Evolutionary conservation across 116 monocot genomes (phyloP), one percentile per base, ranked within the genome.

Genomic region (Cymodocea nodosa): DNA sequence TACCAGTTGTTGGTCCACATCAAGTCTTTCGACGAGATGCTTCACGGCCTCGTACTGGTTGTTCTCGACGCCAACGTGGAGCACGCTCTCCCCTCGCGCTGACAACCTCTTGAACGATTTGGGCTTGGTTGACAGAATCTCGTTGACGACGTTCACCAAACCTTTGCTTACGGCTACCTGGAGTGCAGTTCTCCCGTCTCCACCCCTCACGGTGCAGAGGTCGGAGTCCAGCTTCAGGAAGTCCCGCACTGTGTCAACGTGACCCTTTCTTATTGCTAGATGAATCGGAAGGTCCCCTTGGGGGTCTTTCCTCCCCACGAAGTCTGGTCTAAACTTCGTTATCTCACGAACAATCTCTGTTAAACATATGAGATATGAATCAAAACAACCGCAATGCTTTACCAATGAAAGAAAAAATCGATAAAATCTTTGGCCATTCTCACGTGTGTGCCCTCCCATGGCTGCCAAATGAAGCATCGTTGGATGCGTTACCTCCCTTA

Each of bases 131-230:
- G 56, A 58, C 15, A 67, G 4, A 16, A 74, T 66, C 60, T 60
- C 67, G 6, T 74, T n/a, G 51, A 67, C 4, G 52, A 67, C 30
- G 3, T 5, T 20, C 8, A 74, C 40, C 8, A 22, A 10, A 2
- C 74, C 60, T 36, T 35, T 52, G 34, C 23, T 44, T 5, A 66
- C 60, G 6, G 74, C 74, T 14, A 10, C 10, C 39, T 74, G 74
- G 36, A 67, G n/a, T 11, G 74, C 60, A 48, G 65, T 52, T 36
- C 51, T 13, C 15, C 74, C 74, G 4, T 74, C 67, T 23, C 66
- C 51, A 17, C 67, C 67, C 17, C 20, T 48, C 35, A 11, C 30
- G 0, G n/a, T 17, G 56, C 39, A 52, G 17, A 66, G 67, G 7
- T 67, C 52, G 15, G 59, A 0, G 60, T 63, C 65, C n/a, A 59